Evolutionary conservation across 257 asterid genomes (phyloP).

Genomic region (Rhazya stricta): DNA sequence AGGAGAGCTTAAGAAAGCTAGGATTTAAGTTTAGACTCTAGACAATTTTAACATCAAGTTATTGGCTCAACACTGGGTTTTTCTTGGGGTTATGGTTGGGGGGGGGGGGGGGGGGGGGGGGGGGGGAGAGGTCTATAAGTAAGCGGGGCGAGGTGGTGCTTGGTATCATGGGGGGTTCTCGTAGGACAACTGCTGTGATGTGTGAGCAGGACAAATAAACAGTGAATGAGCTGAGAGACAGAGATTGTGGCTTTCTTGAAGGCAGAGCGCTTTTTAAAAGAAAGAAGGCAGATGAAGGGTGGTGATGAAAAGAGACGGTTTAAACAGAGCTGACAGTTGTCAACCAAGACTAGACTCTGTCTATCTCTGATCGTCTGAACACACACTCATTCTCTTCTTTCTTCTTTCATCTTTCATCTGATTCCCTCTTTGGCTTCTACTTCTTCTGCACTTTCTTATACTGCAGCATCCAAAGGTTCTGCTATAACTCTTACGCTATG

Average conservation of each 20-base stretch:
- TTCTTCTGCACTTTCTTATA: background rate
- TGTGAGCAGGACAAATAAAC: background rate
- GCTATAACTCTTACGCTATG: too few species aligned
- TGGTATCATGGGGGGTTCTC: background rate
- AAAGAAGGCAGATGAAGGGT: background rate
- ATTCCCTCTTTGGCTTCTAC: background rate
- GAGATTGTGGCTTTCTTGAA: slow-evolving; percentile 7
- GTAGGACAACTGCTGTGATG: slow-evolving; percentile 2
- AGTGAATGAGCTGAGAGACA: background rate
- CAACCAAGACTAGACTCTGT: slow-evolving; percentile 17
- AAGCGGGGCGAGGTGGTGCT: too few species aligned
- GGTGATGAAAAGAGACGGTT: background rate
- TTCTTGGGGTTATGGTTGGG: background rate
- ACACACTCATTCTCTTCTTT: background rate
- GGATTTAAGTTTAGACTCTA: too few species aligned
- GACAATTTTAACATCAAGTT: too few species aligned
- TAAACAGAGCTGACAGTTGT: slow-evolving; percentile 19
- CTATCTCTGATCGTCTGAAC: background rate
- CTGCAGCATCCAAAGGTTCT: too few species aligned
- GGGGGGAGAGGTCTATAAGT: background rate
- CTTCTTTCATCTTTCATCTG: too few species aligned
- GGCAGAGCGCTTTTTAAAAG: background rate
- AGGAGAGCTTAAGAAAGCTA: too few species aligned
- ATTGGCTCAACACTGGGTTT: too few species aligned
- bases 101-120: too few species aligned